A percentile compares a stretch with the other conserved stretches of the same genome.
Conservation (phyloP, 2,329 filamentous ascomycete genomes). For the Alternaria postmessia region DNA sequence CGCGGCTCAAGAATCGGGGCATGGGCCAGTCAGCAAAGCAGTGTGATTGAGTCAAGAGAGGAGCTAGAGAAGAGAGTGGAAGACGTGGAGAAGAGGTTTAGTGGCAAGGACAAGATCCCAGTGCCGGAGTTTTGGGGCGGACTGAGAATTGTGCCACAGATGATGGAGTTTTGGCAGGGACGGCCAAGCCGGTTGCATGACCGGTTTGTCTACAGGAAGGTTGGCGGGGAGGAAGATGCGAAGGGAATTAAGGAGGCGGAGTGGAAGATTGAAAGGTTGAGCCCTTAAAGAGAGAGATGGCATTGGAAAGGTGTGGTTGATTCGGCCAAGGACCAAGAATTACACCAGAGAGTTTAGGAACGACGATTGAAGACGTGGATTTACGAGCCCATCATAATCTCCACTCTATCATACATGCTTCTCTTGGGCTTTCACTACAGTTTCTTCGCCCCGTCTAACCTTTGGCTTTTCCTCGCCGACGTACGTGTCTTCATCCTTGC, state of each 20-base stretch:
- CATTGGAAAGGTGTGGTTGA: not conserved
- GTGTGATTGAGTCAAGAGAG: slow-evolving; percentile 73
- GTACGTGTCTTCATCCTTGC: slow-evolving; percentile 1
- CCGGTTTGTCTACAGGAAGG: slow-evolving; percentile 83
- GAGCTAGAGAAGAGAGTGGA: slow-evolving; percentile 79
- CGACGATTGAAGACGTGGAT: not conserved
- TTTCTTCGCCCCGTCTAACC: not conserved
- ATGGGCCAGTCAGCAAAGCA: slow-evolving; percentile 91
- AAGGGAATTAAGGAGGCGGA: slow-evolving; percentile 8
- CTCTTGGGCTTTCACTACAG: not conserved
- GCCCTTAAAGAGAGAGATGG: slow-evolving; percentile 61
- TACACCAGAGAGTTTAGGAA: not conserved
- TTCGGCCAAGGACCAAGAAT: not conserved
- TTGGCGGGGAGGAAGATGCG: slow-evolving; percentile 47
- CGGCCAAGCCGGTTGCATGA: slow-evolving; percentile 90
- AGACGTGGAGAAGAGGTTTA: slow-evolving; percentile 79
- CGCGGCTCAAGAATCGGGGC: slow-evolving; percentile 86
- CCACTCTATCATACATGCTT: not conserved
- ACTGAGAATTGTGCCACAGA: slow-evolving; percentile 81
- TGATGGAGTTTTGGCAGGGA: slow-evolving; percentile 96
- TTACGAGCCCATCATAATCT: not conserved
- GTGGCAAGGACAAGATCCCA: slow-evolving; percentile 79
- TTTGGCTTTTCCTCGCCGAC: not conserved
- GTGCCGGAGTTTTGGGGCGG: slow-evolving; percentile 97
- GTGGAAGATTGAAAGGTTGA: slow-evolving; percentile 77